phyloP scores from a whole-genome alignment of 2,329 filamentous ascomycete genomes.

The Pleochaeta shiraiana region DNA sequence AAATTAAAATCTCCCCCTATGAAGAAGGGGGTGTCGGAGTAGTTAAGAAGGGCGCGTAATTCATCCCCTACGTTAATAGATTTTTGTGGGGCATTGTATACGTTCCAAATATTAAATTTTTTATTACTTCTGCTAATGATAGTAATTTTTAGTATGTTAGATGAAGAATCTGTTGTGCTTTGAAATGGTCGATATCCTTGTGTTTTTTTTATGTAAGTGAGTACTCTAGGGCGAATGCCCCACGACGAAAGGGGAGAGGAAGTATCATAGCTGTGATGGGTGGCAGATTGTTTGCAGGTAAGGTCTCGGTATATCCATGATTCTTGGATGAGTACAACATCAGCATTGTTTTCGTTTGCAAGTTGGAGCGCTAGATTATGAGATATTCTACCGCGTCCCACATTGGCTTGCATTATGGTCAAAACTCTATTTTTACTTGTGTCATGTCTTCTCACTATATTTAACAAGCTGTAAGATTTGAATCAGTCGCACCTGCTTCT shows the following conservation, averaged over 20 bases:
- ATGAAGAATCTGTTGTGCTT: neutral
- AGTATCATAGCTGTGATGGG: neutral
- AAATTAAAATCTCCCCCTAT: no score
- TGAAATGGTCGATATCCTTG: neutral
- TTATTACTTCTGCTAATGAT: neutral
- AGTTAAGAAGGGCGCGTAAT: neutral
- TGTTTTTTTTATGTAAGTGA: neutral
- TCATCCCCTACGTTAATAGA: neutral
- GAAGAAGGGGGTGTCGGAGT: neutral
- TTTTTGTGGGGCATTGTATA: neutral
- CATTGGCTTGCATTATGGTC: slow-evolving; percentile 1
- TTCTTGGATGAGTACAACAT: neutral
- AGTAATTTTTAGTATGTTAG: neutral
- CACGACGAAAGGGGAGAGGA: neutral
- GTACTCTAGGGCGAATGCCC: neutral
- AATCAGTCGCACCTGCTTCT: neutral
- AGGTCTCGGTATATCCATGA: neutral
- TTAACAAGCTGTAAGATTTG: neutral
- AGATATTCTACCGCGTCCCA: neutral
- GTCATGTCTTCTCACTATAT: slow-evolving; percentile 3
- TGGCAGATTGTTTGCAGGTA: neutral
- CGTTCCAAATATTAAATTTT: neutral
- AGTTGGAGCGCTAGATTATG: neutral
- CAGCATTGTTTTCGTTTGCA: neutral
- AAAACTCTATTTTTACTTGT: neutral